Percentiles rank a stretch among this genome's conserved stretches.
phyloP scores from a whole-genome alignment of 1,284 basidiomycete genomes.

The Trichosporon sp. region DNA sequence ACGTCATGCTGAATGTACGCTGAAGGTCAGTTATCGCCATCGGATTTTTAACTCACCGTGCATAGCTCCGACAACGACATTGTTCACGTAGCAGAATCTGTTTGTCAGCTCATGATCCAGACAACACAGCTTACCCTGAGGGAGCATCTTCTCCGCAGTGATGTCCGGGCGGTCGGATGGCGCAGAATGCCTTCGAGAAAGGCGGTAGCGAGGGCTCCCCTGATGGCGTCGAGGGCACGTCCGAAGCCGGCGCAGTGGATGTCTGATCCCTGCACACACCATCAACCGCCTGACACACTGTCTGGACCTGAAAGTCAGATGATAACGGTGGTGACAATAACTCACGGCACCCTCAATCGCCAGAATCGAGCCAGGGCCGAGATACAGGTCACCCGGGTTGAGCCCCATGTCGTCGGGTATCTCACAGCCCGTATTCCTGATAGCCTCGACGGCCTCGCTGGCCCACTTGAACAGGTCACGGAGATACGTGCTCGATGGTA shows the following conservation, averaged over 20 bases:
- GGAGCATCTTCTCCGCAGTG: slow-evolving; percentile 84
- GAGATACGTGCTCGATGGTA: slow-evolving; percentile 35
- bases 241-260: neutral
- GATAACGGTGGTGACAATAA: slow-evolving; percentile 57
- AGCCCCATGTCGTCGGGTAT: slow-evolving; percentile 68
- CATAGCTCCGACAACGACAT: slow-evolving; percentile 81
- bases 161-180: slow-evolving; percentile 80
- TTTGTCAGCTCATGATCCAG: neutral
- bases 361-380: slow-evolving; percentile 53
- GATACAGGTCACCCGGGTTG: slow-evolving; percentile 67
- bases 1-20: slow-evolving; percentile 75
- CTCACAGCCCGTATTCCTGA: slow-evolving; percentile 63
- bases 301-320: slow-evolving; percentile 53
- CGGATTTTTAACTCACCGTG: slow-evolving; percentile 57
- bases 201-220: neutral
- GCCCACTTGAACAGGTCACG: slow-evolving; percentile 54
- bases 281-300: slow-evolving; percentile 80
- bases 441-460: slow-evolving; percentile 60
- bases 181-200: slow-evolving; percentile 64
- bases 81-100: slow-evolving; percentile 86
- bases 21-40: slow-evolving; percentile 35
- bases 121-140: slow-evolving; percentile 54
- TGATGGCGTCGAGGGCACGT: slow-evolving; percentile 26
- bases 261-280: slow-evolving; percentile 29
- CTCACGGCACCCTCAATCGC: slow-evolving; percentile 44